Evolutionary conservation across 331 rosid genomes (phyloP).

Genomic region (Arachis monticola): DNA sequence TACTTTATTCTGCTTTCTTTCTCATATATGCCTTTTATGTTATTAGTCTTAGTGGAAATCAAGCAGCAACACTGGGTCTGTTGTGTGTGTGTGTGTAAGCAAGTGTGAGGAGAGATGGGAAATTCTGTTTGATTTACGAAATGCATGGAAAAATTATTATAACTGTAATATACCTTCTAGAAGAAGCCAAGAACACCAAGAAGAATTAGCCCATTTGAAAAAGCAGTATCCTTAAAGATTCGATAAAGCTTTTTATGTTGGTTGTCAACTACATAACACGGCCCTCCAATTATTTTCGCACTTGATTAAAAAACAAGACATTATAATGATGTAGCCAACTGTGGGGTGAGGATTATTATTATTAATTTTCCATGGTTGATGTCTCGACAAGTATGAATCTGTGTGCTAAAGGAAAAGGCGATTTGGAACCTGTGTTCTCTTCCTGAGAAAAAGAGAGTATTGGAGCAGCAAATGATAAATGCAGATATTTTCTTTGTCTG

Average conservation of each 20-base stretch:
- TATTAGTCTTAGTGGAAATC: constrained; percentile 8
- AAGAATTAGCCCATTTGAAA: constrained; percentile 27
- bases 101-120: constrained; percentile 8
- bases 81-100: not conserved
- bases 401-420: not conserved
- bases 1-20: constrained; percentile 30
- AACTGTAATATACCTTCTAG: constrained; percentile 5
- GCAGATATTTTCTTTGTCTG: not conserved
- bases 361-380: not conserved
- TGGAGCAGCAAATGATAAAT: not conserved
- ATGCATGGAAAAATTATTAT: not conserved
- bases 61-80: constrained; percentile 8
- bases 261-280: too few relatives aligned
- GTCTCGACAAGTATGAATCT: not conserved
- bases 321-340: too few relatives aligned
- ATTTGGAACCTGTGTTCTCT: not conserved
- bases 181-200: too few relatives aligned
- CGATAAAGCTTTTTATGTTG: not conserved
- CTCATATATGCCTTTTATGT: constrained; percentile 17
- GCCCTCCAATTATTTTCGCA: too few relatives aligned
- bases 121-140: constrained; percentile 17
- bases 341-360: not conserved
- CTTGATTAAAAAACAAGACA: too few relatives aligned
- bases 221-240: not conserved
- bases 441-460: not conserved